Conservation (phyloP, 2,329 filamentous ascomycete genomes). For the Pochonia chlamydosporia region DNA sequence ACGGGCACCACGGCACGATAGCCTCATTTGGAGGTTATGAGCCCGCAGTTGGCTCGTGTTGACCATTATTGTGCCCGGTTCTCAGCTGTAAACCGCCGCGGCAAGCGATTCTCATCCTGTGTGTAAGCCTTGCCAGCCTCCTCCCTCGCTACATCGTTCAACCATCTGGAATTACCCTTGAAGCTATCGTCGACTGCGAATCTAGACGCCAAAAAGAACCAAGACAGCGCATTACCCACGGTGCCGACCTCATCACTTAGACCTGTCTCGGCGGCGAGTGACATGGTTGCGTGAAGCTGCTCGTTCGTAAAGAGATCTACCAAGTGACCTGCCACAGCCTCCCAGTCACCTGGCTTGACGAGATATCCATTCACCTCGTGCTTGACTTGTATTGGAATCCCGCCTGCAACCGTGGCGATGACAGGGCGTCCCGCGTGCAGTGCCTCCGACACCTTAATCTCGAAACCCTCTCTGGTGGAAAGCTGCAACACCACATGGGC, state of each 20-base stretch:
- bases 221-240: slow-evolving; percentile 69
- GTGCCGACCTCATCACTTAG: slow-evolving; percentile 80
- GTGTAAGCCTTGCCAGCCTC: too few relatives aligned
- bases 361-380: slow-evolving; percentile 68
- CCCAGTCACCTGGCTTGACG: slow-evolving; percentile 64
- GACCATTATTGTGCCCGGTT: too few relatives aligned
- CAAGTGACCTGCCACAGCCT: slow-evolving; percentile 62
- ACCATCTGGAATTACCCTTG: slow-evolving; percentile 46
- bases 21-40: too few relatives aligned
- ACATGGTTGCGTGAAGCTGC: slow-evolving; percentile 61
- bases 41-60: too few relatives aligned
- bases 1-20: too few relatives aligned
- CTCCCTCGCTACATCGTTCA: slow-evolving; percentile 35
- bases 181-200: slow-evolving; percentile 48
- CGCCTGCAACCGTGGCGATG: slow-evolving; percentile 70
- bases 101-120: too few relatives aligned
- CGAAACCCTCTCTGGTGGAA: slow-evolving; percentile 76
- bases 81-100: too few relatives aligned
- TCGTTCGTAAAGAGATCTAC: slow-evolving; percentile 60
- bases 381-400: slow-evolving; percentile 73
- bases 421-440: slow-evolving; percentile 74
- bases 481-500: slow-evolving; percentile 72
- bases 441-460: slow-evolving; percentile 81
- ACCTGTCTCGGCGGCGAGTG: slow-evolving; percentile 53
- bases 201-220: slow-evolving; percentile 71